Percentiles rank a stretch among this genome's conserved stretches.
These are phyloP conservation scores for Trichoderma arundinaceum DNA, from an alignment of 2,329 filamentous ascomycete species.

Conservation along the genomic window DNA sequence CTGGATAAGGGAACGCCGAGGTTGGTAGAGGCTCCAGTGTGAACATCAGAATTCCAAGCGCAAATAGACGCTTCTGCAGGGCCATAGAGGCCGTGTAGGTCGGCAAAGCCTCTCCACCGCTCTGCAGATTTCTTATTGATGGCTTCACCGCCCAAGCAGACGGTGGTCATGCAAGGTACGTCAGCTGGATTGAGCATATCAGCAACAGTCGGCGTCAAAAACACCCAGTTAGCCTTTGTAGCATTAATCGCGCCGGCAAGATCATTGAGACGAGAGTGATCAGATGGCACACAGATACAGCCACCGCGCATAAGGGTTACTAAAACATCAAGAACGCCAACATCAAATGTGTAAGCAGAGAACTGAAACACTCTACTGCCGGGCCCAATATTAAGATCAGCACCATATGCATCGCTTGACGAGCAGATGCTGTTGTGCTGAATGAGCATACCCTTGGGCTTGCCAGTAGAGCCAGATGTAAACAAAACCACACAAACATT, in stretches of 20 bases:
- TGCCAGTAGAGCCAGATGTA: slow-evolving; percentile 36
- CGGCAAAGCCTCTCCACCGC: slow-evolving; percentile 26
- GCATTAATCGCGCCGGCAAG: slow-evolving; percentile 28
- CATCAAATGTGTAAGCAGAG: slow-evolving; percentile 25
- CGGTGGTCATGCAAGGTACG: neutral
- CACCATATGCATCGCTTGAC: slow-evolving; percentile 1
- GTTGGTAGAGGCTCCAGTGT: slow-evolving; percentile 7
- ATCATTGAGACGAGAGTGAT: slow-evolving; percentile 31
- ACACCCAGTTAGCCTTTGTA: slow-evolving; percentile 18
- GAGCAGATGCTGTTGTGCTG: slow-evolving; percentile 9
- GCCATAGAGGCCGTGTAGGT: slow-evolving; percentile 30
- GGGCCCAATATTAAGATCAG: neutral
- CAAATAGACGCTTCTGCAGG: slow-evolving; percentile 31
- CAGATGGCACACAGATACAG: slow-evolving; percentile 34
- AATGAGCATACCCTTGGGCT: slow-evolving; percentile 34
- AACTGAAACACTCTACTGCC: slow-evolving; percentile 12
- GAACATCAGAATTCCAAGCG: slow-evolving; percentile 10
- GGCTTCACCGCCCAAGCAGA: slow-evolving; percentile 8
- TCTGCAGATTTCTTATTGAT: slow-evolving; percentile 1
- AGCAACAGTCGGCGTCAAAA: slow-evolving; percentile 34
- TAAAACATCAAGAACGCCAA: slow-evolving; percentile 13
- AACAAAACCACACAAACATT: slow-evolving; percentile 32
- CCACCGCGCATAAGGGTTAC: slow-evolving; percentile 29
- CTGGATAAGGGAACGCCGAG: slow-evolving; percentile 6
- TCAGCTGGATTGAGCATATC: slow-evolving; percentile 9